These are phyloP conservation scores for Elaeis oleifera DNA, from an alignment of 202 grass and related monocot species.

Conservation along the genomic window DNA sequence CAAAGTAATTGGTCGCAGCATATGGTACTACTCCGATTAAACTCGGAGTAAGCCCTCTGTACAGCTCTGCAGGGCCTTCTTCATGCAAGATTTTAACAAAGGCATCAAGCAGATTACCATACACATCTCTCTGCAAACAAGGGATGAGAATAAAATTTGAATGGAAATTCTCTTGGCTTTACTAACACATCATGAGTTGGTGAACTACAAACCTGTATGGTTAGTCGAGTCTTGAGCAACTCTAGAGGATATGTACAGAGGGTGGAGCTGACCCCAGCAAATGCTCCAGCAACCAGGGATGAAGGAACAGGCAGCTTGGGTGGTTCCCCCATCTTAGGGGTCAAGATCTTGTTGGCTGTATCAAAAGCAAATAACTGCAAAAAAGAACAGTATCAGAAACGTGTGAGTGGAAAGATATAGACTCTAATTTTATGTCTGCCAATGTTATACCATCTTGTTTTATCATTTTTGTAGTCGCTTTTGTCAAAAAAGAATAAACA, in stretches of 20 bases:
- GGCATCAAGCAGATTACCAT: slow-evolving; percentile 60
- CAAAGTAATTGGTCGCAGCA: slow-evolving; percentile 71
- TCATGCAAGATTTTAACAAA: slow-evolving; percentile 63
- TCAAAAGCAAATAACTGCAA: slow-evolving; percentile 74
- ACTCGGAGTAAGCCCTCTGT: slow-evolving; percentile 67
- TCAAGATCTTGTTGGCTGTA: slow-evolving; percentile 59
- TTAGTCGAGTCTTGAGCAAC: slow-evolving; percentile 75
- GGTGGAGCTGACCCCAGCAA: slow-evolving; percentile 70
- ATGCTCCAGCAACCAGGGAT: slow-evolving; percentile 61
- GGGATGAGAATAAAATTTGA: background rate
- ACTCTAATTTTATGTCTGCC: too few species aligned
- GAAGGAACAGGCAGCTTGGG: slow-evolving; percentile 49
- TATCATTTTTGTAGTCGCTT: too few species aligned
- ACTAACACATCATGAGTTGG: background rate
- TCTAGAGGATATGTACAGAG: slow-evolving; percentile 89
- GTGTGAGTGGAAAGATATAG: too few species aligned
- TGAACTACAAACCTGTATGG: slow-evolving; percentile 51
- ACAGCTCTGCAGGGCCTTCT: slow-evolving; percentile 56
- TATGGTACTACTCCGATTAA: slow-evolving; percentile 82
- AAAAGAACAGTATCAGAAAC: background rate
- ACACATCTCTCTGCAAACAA: slow-evolving; percentile 50
- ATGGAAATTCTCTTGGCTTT: background rate
- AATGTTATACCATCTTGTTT: too few species aligned
- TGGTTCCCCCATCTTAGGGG: slow-evolving; percentile 38
- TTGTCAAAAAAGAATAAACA: too few species aligned